A percentile compares a stretch with the other conserved stretches of the same genome.
These are phyloP conservation scores for Candida glucosophila DNA, from an alignment of 1,139 yeast genomes.

Conservation along the genomic window DNA sequence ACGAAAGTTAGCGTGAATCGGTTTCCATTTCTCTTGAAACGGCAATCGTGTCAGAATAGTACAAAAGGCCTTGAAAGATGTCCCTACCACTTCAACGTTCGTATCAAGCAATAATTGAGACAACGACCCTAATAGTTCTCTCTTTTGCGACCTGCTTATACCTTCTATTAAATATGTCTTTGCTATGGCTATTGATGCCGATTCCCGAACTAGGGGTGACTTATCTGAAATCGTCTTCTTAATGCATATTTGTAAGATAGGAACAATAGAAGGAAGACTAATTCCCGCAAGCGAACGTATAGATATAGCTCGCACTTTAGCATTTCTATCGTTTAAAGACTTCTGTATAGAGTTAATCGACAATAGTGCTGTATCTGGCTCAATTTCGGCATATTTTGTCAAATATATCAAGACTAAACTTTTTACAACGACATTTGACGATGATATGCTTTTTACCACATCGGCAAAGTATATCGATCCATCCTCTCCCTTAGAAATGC, in stretches of 20 bases:
- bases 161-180: slow-evolving; percentile 46
- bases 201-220: slow-evolving; percentile 69
- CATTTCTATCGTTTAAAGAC: slow-evolving; percentile 60
- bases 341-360: slow-evolving; percentile 91
- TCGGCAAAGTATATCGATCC: slow-evolving; percentile 68
- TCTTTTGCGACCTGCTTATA: slow-evolving; percentile 7
- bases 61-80: slow-evolving; percentile 54
- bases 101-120: slow-evolving; percentile 52
- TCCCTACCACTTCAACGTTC: slow-evolving; percentile 57
- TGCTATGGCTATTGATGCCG: slow-evolving; percentile 71
- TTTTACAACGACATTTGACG: slow-evolving; percentile 58
- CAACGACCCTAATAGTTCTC: slow-evolving; percentile 43
- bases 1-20: slow-evolving; percentile 66
- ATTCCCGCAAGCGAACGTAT: slow-evolving; percentile 77
- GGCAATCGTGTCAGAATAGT: slow-evolving; percentile 25
- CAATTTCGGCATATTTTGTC: slow-evolving; percentile 69
- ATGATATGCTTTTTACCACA: slow-evolving; percentile 81
- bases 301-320: slow-evolving; percentile 63
- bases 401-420: slow-evolving; percentile 75
- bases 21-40: slow-evolving; percentile 43
- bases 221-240: slow-evolving; percentile 64
- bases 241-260: slow-evolving; percentile 68
- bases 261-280: slow-evolving; percentile 68
- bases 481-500: slow-evolving; percentile 59
- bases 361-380: slow-evolving; percentile 81